These are phyloP conservation scores for Pedinophyceae sp. DNA, from an alignment of 139 green algal species.

Conservation along the genomic window DNA sequence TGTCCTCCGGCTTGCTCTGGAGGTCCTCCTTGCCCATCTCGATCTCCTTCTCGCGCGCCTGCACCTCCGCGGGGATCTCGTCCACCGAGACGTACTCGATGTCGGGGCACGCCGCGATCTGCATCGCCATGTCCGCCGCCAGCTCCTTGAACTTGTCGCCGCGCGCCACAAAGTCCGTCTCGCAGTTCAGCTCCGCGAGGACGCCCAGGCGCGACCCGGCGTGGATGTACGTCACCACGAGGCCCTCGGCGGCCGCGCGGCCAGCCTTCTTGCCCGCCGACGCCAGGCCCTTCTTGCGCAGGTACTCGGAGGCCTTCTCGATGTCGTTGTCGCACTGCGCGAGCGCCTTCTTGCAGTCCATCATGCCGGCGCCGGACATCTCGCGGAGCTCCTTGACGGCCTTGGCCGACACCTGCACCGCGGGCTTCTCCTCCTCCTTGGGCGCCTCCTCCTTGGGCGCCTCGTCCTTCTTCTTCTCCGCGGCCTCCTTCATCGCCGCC, in stretches of 20 bases:
- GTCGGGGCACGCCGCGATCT: conserved; percentile 38
- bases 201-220: conserved; percentile 67
- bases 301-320: conserved; percentile 46
- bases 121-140: conserved; percentile 60
- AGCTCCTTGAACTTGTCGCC: conserved; percentile 80
- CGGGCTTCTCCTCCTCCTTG: conserved; percentile 13
- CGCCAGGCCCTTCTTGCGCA: conserved; percentile 84
- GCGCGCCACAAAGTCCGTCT: conserved; percentile 95
- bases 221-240: conserved; percentile 85
- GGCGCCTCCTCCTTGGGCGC: conserved; percentile 24
- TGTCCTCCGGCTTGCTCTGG: conserved; percentile 79
- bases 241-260: conserved; percentile 64
- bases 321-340: conserved; percentile 55
- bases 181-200: conserved; percentile 84
- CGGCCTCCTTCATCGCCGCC: conserved; percentile 31
- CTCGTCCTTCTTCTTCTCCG: conserved; percentile 14
- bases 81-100: conserved; percentile 42
- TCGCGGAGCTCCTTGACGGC: conserved; percentile 79
- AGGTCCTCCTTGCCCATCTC: conserved; percentile 96
- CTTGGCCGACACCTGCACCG: conserved; percentile 34
- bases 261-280: conserved; percentile 91
- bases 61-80: conserved; percentile 59
- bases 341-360: conserved; percentile 96
- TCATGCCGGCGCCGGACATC: conserved; percentile 83
- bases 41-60: conserved; percentile 70